Evolutionary conservation across 2,329 filamentous ascomycete species (phyloP), one percentile per base, ranked within the genome.

Genomic region (Clarireedia hainanense): DNA sequence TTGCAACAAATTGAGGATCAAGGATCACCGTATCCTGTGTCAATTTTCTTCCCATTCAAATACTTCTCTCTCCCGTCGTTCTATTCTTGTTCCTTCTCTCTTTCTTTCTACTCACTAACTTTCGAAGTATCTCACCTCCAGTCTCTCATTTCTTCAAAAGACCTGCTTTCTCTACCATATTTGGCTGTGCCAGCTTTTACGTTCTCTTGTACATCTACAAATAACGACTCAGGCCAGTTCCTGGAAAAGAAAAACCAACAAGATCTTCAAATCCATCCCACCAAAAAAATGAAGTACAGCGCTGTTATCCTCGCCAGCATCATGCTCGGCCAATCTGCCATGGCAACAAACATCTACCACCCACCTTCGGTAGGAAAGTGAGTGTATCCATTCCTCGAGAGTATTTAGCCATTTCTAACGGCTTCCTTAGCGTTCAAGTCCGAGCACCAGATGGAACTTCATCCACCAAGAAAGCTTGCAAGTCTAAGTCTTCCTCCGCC

Each of bases 251-350:
- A 23, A 10, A 30, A 30, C 27, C 7, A 30, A 6, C 6, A 23
- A 37, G 27, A 48, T 34, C 23, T 48, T 17, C 10, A 48, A 27
- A 47, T 24, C 26, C 43, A 20, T 30, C 14, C 43, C 27, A 20
- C 34, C 39, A n/a, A 14, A 17, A 49, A 54, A 49, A 54, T 54
- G 51, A 54, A 54, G 43, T 54, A 34, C 51, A 54, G 48, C 51
- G 43, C 51, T 43, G 12, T 54, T 17, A 36, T 54, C 14, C 51
- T 54, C 24, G 51, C 51, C 43, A 54, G 51, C 51, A 27, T 54
- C 23, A 43, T 17, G 43, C 51, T 54, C 30, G 51, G 51, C 51
- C 51, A 54, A 54, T 54, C 51, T n/a, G 51, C 26, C 15, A 48
- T 54, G 42, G 51, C 51, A 39, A 30, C 51, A 20, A 54, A 54